Conservation (phyloP, 208 protist genomes). For the Leishmania amazonensis region DNA sequence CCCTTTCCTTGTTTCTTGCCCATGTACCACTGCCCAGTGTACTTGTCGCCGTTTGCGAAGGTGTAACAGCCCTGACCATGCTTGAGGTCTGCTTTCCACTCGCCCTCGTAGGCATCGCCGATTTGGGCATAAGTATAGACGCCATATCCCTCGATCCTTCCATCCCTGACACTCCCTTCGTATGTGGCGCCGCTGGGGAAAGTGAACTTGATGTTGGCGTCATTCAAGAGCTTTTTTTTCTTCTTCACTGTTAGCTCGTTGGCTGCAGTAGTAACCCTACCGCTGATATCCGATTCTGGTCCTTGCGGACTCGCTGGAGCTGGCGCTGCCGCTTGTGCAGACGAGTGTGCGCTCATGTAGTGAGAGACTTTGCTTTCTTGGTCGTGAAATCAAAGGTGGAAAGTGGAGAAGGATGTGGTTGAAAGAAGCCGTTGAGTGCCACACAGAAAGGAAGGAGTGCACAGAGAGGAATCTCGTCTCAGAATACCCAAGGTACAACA, state of each 20-base stretch:
- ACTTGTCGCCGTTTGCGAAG: conserved; percentile 61
- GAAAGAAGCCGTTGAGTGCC: background rate
- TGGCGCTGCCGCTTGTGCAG: background rate
- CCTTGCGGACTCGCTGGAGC: background rate
- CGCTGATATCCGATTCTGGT: background rate
- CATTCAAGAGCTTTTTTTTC: conserved; percentile 59
- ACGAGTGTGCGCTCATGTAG: background rate
- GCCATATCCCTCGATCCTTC: conserved; percentile 60
- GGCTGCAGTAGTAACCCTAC: background rate
- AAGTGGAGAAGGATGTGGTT: background rate
- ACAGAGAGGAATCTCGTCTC: background rate
- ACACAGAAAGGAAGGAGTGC: background rate
- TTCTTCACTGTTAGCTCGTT: conserved; percentile 18
- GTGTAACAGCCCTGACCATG: conserved; percentile 70
- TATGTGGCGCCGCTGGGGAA: conserved; percentile 64
- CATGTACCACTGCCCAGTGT: conserved; percentile 68
- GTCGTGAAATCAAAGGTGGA: background rate
- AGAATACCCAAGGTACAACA: background rate
- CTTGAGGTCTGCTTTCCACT: conserved; percentile 68
- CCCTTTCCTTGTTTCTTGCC: conserved; percentile 77
- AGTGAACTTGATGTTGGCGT: conserved; percentile 47
- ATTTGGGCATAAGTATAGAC: conserved; percentile 56
- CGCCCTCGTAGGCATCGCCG: conserved; percentile 66
- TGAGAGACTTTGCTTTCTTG: background rate
- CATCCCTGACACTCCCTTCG: conserved; percentile 54